These are phyloP conservation scores for Cutaneotrichosporon mucoides DNA, from an alignment of 1,284 basidiomycete species.

Conservation along the genomic window DNA sequence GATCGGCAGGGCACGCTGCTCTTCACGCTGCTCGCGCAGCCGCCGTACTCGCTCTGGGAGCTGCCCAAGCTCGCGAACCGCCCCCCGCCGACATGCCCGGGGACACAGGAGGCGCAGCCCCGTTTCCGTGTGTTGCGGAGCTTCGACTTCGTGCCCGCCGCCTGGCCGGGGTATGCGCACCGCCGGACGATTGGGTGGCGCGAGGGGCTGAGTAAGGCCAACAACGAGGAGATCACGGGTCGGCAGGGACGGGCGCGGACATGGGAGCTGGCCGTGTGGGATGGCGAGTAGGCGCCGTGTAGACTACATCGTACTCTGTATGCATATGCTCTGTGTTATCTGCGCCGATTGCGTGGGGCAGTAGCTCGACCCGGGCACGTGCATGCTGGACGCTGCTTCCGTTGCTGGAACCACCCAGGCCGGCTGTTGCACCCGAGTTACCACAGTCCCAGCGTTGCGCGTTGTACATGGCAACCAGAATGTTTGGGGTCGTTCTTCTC, in stretches of 20 bases:
- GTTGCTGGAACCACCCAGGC: too few species aligned
- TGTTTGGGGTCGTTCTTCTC: too few species aligned
- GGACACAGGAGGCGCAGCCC: slow-evolving; percentile 54
- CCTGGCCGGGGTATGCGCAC: slow-evolving; percentile 84
- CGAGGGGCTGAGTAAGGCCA: slow-evolving; percentile 43
- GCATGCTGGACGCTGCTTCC: too few species aligned
- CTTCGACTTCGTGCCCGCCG: slow-evolving; percentile 68
- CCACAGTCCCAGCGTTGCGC: too few species aligned
- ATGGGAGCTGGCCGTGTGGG: slow-evolving; percentile 40
- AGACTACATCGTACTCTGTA: too few species aligned
- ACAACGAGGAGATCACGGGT: slow-evolving; percentile 47
- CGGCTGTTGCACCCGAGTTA: too few species aligned
- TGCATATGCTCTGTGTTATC: too few species aligned
- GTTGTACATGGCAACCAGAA: too few species aligned
- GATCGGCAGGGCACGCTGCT: slow-evolving; percentile 59
- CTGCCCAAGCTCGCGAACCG: slow-evolving; percentile 70
- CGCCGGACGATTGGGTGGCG: slow-evolving; percentile 78
- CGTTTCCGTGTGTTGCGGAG: slow-evolving; percentile 71
- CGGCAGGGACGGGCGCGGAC: slow-evolving; percentile 41
- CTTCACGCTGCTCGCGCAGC: slow-evolving; percentile 73
- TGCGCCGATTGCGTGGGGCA: too few species aligned
- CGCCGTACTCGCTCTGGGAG: slow-evolving; percentile 88
- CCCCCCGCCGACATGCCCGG: slow-evolving; percentile 26
- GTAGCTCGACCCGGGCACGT: too few species aligned
- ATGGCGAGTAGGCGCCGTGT: slow-evolving; percentile 9